Conservation (phyloP, 2,329 filamentous ascomycete genomes). For the Pseudogymnoascus sp. region DNA sequence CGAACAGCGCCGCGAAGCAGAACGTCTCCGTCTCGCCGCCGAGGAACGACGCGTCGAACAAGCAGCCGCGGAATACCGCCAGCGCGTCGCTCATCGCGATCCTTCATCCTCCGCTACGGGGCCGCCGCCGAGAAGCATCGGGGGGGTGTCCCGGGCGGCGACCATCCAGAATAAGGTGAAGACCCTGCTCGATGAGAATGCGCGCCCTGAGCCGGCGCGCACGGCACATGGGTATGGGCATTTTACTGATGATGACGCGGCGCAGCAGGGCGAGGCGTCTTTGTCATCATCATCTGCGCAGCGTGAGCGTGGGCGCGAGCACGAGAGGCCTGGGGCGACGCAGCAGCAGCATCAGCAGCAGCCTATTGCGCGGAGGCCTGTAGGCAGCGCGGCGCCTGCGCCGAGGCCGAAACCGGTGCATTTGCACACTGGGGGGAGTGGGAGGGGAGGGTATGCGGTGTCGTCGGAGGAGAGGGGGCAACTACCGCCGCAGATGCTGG, state of each 20-base stretch:
- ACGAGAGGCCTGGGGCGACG: constrained; percentile 13
- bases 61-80: constrained; percentile 80
- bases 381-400: constrained; percentile 26
- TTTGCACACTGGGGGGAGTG: constrained; percentile 44
- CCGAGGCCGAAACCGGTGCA: constrained; percentile 48
- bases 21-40: constrained; percentile 69
- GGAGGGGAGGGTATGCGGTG: constrained; percentile 22
- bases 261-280: constrained; percentile 15
- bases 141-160: constrained; percentile 57
- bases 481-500: neutral
- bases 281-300: constrained; percentile 10
- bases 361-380: constrained; percentile 37
- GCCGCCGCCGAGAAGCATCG: constrained; percentile 44
- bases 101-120: constrained; percentile 35
- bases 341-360: constrained; percentile 22
- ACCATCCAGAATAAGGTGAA: constrained; percentile 90
- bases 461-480: neutral
- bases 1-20: constrained; percentile 82
- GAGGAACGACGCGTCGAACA: constrained; percentile 86
- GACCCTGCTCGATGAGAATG: constrained; percentile 71
- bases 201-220: constrained; percentile 47
- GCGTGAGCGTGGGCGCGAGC: constrained; percentile 16
- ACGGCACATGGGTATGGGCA: constrained; percentile 87
- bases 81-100: constrained; percentile 58
- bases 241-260: constrained; percentile 54